Conservation (phyloP, 1,284 basidiomycete species). For the Inonotus hispidus region DNA sequence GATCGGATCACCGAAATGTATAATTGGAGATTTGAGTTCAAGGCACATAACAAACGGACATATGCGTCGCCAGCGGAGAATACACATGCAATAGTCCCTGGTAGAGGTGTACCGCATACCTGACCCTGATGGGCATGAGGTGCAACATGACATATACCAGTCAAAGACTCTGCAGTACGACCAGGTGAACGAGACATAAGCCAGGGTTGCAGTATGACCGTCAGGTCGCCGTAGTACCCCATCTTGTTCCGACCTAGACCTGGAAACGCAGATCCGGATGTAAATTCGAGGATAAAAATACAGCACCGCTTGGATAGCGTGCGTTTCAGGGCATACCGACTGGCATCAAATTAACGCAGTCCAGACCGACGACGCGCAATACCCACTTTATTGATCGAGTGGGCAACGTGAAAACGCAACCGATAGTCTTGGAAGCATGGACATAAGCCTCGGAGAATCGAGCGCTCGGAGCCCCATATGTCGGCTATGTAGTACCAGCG, state of each 20-base stretch:
- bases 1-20: neutral
- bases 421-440: neutral
- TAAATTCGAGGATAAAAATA: neutral
- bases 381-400: neutral
- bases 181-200: neutral
- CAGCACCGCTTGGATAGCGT: neutral
- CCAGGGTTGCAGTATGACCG: too few species aligned
- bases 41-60: neutral
- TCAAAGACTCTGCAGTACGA: neutral
- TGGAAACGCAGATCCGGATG: neutral
- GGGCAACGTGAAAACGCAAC: neutral
- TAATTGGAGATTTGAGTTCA: neutral
- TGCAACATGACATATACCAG: neutral
- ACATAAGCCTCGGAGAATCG: neutral
- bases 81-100: neutral
- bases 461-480: neutral
- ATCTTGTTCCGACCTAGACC: neutral
- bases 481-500: neutral
- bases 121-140: neutral
- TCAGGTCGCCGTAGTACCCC: neutral
- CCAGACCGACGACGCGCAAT: neutral
- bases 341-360: neutral
- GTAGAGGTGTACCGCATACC: neutral
- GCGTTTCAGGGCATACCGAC: neutral
- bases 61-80: neutral